Percentiles rank a stretch among this genome's conserved stretches.
Evolutionary conservation across 805 yeast species (phyloP).

Genomic region (Ogataea philodendri): DNA sequence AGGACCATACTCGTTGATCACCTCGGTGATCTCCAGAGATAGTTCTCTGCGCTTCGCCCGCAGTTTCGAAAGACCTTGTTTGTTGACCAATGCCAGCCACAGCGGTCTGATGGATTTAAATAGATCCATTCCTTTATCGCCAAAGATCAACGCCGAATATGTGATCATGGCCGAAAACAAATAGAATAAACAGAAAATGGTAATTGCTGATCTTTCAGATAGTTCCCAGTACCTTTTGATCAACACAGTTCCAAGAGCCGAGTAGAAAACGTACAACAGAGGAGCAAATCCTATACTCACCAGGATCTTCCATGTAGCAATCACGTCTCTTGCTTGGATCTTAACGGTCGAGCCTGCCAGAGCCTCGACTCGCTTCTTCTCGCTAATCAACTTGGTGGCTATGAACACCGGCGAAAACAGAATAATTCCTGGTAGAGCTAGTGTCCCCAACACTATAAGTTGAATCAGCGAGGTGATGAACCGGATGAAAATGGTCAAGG

Average conservation of each 20-base stretch:
- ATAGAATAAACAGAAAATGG: conserved; percentile 48
- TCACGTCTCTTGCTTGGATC: conserved; percentile 86
- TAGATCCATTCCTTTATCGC: conserved; percentile 91
- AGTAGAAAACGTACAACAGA: conserved; percentile 74
- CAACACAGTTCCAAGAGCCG: conserved; percentile 52
- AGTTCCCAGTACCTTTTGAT: conserved; percentile 25
- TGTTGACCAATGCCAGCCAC: conserved; percentile 60
- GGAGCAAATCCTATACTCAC: conserved; percentile 91
- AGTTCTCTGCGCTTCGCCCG: conserved; percentile 60
- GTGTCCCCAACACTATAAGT: conserved; percentile 51
- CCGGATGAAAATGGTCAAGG: conserved; percentile 23
- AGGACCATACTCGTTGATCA: conserved; percentile 81
- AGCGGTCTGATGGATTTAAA: conserved; percentile 81
- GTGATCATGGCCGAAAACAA: conserved; percentile 70
- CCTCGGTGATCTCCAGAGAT: conserved; percentile 70
- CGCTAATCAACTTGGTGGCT: conserved; percentile 71
- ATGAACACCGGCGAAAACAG: conserved; percentile 87
- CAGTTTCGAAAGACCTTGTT: conserved; percentile 55
- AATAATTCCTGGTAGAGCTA: conserved; percentile 85
- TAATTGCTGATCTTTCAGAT: conserved; percentile 22
- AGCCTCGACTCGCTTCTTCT: conserved; percentile 71
- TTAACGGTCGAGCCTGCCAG: conserved; percentile 86
- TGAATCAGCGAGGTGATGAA: conserved; percentile 37
- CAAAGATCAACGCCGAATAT: conserved; percentile 85
- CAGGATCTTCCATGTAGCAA: conserved; percentile 96